These are phyloP conservation scores for Bidens hawaiensis DNA, from an alignment of 140 eudicot genomes.

Conservation along the genomic window DNA sequence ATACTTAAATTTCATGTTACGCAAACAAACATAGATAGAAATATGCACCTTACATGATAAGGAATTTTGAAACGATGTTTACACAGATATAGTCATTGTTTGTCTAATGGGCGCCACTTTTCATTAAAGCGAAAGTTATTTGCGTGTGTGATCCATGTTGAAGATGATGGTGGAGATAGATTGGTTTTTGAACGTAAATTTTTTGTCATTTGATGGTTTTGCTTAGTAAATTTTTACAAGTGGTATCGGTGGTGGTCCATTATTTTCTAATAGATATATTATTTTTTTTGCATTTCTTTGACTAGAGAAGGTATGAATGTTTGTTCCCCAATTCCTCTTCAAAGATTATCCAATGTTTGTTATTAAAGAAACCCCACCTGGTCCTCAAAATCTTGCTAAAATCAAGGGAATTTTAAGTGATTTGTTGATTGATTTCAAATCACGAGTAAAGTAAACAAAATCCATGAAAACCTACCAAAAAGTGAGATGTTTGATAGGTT, in stretches of 20 bases:
- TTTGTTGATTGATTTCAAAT: conserved; percentile 32
- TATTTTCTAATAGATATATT: background rate
- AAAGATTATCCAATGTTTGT: conserved; percentile 20
- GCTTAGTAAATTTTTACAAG: too few species aligned
- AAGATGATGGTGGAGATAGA: too few species aligned
- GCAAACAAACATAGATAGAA: conserved; percentile 24
- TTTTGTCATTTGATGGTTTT: too few species aligned
- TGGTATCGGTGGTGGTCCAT: too few species aligned
- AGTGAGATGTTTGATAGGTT: conserved; percentile 31
- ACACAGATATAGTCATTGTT: conserved; percentile 11
- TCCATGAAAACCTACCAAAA: conserved; percentile 36
- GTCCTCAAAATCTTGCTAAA: conserved; percentile 33
- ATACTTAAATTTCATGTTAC: conserved; percentile 14
- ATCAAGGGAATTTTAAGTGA: conserved; percentile 36
- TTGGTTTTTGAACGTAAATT: too few species aligned
- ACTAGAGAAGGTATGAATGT: conserved; percentile 13
- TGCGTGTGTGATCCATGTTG: background rate
- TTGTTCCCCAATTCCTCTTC: conserved; percentile 34
- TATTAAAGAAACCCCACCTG: conserved; percentile 38
- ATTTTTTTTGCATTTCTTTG: background rate
- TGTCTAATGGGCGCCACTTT: background rate
- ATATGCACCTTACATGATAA: conserved; percentile 22
- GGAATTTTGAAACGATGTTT: conserved; percentile 7
- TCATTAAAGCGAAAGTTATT: background rate
- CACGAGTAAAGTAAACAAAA: conserved; percentile 34